Percentiles rank a stretch among this genome's conserved stretches.
Conservation (phyloP, 2,329 filamentous ascomycete species). For the Aphanoascus verrucosus region DNA sequence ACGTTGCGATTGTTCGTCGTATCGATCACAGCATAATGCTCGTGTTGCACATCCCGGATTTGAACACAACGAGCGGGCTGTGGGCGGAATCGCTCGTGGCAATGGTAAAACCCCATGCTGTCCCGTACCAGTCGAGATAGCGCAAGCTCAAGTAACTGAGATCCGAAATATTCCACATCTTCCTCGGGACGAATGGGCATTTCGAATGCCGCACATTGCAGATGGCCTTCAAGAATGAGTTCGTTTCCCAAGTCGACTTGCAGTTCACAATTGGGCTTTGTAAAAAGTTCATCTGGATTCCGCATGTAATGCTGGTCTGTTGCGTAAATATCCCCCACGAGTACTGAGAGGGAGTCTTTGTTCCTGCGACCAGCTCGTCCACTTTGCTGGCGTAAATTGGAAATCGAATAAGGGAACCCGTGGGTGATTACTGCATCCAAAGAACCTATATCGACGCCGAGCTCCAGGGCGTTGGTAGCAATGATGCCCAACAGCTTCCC, state of each 20-base stretch:
- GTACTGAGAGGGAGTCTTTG: constrained; percentile 80
- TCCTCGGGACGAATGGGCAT: constrained; percentile 76
- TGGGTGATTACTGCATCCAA: constrained; percentile 89
- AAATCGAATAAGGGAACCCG: constrained; percentile 90
- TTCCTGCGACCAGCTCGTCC: constrained; percentile 85
- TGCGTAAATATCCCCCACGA: constrained; percentile 80
- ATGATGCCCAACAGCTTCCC: constrained; percentile 88
- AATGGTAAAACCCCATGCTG: constrained; percentile 74
- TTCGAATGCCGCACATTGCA: constrained; percentile 91
- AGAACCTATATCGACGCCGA: constrained; percentile 90
- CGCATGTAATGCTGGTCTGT: constrained; percentile 96
- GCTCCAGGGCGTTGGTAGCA: constrained; percentile 81
- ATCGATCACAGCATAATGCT: constrained; percentile 91
- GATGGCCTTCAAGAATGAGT: constrained; percentile 80
- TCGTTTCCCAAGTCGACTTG: constrained; percentile 89
- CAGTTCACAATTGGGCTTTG: constrained; percentile 75
- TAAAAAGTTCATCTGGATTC: constrained; percentile 85
- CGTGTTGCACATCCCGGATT: constrained; percentile 80
- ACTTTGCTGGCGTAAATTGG: constrained; percentile 88
- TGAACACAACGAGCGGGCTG: constrained; percentile 71
- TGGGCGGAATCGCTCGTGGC: constrained; percentile 77
- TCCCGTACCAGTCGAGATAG: constrained; percentile 64
- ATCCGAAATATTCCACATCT: constrained; percentile 69
- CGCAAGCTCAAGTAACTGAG: constrained; percentile 59
- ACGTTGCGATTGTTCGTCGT: constrained; percentile 66